Base-by-base conservation (phyloP, 2,329 filamentous ascomycete genomes). In the Fonsecaea pedrosoi region DNA sequence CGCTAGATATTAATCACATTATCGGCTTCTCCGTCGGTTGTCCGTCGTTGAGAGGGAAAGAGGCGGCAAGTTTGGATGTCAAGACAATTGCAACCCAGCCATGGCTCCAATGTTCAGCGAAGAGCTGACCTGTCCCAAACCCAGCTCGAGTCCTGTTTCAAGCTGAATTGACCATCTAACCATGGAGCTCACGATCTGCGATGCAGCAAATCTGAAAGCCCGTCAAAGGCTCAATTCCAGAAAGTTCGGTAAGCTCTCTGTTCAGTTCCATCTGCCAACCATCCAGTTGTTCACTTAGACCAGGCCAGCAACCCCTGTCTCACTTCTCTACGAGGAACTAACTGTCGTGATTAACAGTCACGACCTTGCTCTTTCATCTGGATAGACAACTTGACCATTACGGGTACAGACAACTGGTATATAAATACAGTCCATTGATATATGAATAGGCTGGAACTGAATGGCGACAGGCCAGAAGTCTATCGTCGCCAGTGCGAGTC, bases 381-480 rank as follows among this genome's bases (percentile, higher is more conserved):
- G 25, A 25, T 25, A 25, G 25, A 25, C 25, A 25, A 25, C 25
- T 25, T 32, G 30, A 32, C 30, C 30, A 6, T 6, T 4, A 32
- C 6, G 4, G 30, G 6, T 6, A 32, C 6, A 32, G 6, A 32
- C 30, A 32, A 32, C 21, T 13, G 45, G 45, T 50, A 25, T 21
- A 48, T 50, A 50, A 50, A 50, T 50, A 50, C 45, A 50, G 13
- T 25, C 45, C 25, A 25, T 30, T 50, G n/a, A 15, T 50, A 48
- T 48, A 30, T 13, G 18, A 50, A 50, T 50, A 50, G 8, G 3
- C 45, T 50, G 21, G 21, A 4, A 10, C 10, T 25, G 45, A 1
- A 21, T 50, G 21, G 18, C 45, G 12, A 25, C 21, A 9, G 45
- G 3, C 21, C 21, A 12, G 10, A 4, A 25, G 3, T 12, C 21